Conservation (phyloP, 306 rosid genomes). For the Canavalia ensiformis region DNA sequence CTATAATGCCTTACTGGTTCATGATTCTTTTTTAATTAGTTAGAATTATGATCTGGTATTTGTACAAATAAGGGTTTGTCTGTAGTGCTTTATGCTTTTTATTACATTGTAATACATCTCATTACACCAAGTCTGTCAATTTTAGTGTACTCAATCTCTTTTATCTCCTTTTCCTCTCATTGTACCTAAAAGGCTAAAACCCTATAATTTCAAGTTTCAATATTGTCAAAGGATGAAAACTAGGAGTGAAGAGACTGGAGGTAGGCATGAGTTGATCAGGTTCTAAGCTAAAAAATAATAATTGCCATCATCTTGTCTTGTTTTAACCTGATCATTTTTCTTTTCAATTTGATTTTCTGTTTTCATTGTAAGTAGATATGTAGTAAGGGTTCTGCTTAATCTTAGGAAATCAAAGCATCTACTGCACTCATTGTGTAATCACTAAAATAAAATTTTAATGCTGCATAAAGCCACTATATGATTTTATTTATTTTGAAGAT, state of each 20-base stretch:
- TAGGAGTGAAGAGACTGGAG: not conserved
- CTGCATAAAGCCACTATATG: not conserved
- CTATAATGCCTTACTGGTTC: no score
- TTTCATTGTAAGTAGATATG: constrained; percentile 18
- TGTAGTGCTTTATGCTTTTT: no score
- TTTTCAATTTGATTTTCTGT: not conserved
- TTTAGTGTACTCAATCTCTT: no score
- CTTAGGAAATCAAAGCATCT: constrained; percentile 13
- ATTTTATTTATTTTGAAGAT: constrained; percentile 23
- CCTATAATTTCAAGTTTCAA: no score
- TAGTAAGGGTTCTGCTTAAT: constrained; percentile 18
- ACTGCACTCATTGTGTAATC: constrained; percentile 3
- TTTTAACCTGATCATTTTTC: not conserved
- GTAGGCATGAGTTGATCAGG: constrained; percentile 29
- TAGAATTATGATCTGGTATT: no score
- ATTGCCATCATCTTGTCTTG: not conserved
- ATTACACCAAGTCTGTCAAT: no score
- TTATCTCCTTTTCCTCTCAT: no score
- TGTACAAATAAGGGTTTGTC: no score
- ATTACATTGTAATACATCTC: no score
- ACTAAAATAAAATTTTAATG: not conserved
- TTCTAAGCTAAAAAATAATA: constrained; percentile 21
- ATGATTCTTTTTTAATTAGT: no score
- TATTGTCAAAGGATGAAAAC: not conserved
- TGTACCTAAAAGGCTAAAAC: no score